Evolutionary conservation across 108 stramenopile species (phyloP).

Genomic region (Nannochloropsis gaditana): DNA sequence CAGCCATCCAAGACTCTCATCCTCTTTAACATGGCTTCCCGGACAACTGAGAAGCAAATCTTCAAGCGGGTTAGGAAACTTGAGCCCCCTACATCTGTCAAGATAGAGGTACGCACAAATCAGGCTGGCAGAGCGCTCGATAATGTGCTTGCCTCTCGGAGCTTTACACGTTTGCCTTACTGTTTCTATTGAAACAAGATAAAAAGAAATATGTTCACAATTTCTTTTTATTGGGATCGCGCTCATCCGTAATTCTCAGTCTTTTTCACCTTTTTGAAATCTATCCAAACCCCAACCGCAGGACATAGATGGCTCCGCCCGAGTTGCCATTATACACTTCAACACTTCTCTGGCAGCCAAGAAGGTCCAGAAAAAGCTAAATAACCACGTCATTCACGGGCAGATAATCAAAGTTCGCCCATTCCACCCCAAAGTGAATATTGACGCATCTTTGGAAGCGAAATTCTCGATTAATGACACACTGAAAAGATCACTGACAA

Average conservation of each 20-base stretch:
- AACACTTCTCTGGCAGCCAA: background rate
- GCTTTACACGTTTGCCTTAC: no score
- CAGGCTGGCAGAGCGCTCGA: no score
- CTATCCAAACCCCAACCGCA: background rate
- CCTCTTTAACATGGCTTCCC: background rate
- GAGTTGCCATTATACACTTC: background rate
- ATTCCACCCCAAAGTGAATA: constrained; percentile 25
- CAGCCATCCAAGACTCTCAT: constrained; percentile 19
- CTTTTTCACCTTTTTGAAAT: no score
- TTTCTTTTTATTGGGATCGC: no score
- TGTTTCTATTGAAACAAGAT: no score
- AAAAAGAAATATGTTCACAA: no score
- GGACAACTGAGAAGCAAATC: background rate
- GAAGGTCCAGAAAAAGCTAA: constrained; percentile 38
- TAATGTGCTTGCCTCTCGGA: no score
- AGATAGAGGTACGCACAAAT: background rate
- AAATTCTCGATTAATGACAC: background rate
- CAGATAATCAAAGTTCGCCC: constrained; percentile 28
- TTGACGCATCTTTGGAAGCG: background rate
- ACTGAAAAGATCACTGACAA: no score
- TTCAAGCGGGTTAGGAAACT: background rate
- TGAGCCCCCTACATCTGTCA: background rate
- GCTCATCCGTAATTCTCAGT: no score
- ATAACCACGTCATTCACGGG: constrained; percentile 43
- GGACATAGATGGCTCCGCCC: background rate